Evolutionary conservation across 257 asterid genomes (phyloP), one percentile per base, ranked within the genome.

Genomic region (Handroanthus guayacan): DNA sequence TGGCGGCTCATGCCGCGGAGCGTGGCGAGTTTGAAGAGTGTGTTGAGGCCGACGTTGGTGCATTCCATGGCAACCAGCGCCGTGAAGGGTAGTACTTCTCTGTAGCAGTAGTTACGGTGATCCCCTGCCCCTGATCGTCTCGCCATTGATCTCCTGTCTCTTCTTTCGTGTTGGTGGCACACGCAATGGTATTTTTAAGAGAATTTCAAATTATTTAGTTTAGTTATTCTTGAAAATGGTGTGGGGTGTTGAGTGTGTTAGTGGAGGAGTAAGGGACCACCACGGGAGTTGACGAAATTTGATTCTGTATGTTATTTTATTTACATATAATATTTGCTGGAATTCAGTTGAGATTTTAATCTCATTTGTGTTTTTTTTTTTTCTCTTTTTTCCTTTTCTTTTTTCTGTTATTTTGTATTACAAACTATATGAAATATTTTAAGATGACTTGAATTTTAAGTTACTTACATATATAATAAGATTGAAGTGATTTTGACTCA

Each of bases 21-120:
- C 13, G 96, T 85, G 72, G 97, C 97, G 62, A 90, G 76, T 57
- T 93, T 93, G 92, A 83, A 93, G 67, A 93, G 87, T 1, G 98
- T 93, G 85, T 93, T 91, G 67, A 93, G 89, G 25, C 88, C 89
- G 47, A 93, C 98, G 92, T 89, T 88, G 34, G 84, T 78, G 76
- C 90, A 86, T 75, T 93, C 96, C 93, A 88, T 88, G 50, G 81
- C 45, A 25, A 91, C 93, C 81, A 93, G 67, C 38, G 88, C 91
- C 20, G 83, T 51, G 85, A 91, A 88, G 1, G 97, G 97, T 6
- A 88, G 37, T 51, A 82, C 87, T 45, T 93, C 91, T 61, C 83
- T 76, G 86, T 79, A 74, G 69, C 85, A 84, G 85, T 83, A 81
- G 10, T 57, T 74, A 14, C 75, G 52, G 44, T 52, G 69, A 14